A percentile compares a stretch with the other conserved stretches of the same genome.
Conservation (phyloP, 75 land plant species). For the Larix kaempferi region DNA sequence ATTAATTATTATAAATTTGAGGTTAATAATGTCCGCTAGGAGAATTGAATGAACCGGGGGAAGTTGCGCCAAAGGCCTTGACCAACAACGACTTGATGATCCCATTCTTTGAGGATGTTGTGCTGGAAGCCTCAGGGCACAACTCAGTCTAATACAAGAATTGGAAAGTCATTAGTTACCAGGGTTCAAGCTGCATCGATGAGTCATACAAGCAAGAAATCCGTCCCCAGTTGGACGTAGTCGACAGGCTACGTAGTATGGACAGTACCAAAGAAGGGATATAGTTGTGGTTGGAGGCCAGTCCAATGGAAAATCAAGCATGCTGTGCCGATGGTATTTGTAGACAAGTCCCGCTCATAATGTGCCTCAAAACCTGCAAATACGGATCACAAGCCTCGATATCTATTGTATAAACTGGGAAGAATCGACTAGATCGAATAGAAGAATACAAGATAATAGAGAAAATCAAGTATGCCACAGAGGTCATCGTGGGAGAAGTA, state of each 20-base stretch:
- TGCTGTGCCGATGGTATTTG: constrained; percentile 63
- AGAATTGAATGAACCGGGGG: too few species aligned
- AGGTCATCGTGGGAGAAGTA: constrained; percentile 35
- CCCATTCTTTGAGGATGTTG: too few species aligned
- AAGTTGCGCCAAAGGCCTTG: too few species aligned
- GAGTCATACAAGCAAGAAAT: constrained; percentile 24
- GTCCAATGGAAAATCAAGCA: constrained; percentile 60
- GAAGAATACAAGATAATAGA: constrained; percentile 28
- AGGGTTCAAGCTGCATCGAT: too few species aligned
- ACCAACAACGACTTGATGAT: too few species aligned
- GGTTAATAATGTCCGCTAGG: too few species aligned
- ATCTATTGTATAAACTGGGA: constrained; percentile 16
- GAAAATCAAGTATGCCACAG: constrained; percentile 31
- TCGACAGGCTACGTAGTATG: constrained; percentile 46
- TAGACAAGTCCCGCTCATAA: constrained; percentile 57
- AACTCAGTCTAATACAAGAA: too few species aligned
- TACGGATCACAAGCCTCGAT: not conserved
- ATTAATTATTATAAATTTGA: too few species aligned
- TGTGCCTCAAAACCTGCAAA: constrained; percentile 40
- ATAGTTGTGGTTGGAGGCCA: constrained; percentile 75
- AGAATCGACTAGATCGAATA: not conserved
- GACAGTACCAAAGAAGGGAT: constrained; percentile 49
- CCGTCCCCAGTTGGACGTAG: constrained; percentile 50
- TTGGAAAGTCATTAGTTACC: too few species aligned
- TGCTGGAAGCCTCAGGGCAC: too few species aligned